Evolutionary conservation across 768 basidiomycete species (phyloP).

Genomic region (Boletus bicolor): DNA sequence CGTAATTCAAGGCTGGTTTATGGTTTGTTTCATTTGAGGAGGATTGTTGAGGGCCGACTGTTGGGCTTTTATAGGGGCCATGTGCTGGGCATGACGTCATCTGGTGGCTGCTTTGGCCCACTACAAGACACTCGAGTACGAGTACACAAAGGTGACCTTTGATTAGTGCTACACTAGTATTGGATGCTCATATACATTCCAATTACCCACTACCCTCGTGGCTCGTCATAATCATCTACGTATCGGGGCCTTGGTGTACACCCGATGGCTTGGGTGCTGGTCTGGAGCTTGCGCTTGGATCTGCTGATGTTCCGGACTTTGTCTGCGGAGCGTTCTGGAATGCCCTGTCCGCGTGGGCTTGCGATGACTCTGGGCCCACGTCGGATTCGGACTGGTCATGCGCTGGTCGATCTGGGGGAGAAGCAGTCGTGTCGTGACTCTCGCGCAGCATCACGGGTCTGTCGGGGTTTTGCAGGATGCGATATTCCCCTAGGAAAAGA

Average conservation of each 20-base stretch:
- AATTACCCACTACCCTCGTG: not conserved
- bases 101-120: not conserved
- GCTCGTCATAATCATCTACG: no score
- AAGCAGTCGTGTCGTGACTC: not conserved
- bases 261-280: not conserved
- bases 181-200: not conserved
- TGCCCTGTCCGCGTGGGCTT: not conserved
- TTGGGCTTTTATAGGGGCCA: conserved; percentile 21
- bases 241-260: not conserved
- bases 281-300: not conserved
- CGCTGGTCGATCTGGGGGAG: not conserved
- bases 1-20: not conserved
- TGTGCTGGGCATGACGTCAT: conserved; percentile 28
- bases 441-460: conserved; percentile 13
- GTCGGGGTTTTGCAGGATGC: conserved; percentile 21
- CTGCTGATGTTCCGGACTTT: not conserved
- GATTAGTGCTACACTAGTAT: not conserved
- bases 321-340: not conserved
- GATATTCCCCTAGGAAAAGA: conserved; percentile 22
- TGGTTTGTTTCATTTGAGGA: not conserved
- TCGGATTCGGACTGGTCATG: not conserved
- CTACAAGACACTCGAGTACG: not conserved
- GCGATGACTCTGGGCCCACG: not conserved
- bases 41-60: conserved; percentile 16
- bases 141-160: not conserved